Conservation (phyloP, 129 eudicot genomes). For the Silybum marianum region DNA sequence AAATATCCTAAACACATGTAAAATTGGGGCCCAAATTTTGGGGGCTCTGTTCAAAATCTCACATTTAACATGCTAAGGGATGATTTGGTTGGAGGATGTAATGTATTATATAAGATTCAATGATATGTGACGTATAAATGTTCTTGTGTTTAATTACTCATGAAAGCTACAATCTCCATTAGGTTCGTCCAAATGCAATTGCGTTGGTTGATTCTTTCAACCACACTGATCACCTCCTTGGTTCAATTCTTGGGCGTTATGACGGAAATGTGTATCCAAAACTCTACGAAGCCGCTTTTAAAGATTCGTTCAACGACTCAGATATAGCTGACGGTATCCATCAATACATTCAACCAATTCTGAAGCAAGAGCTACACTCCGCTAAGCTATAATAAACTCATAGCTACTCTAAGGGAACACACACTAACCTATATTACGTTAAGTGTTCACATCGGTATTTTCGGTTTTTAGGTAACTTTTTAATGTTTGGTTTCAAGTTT, state of each 20-base stretch:
- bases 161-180: not conserved
- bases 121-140: not conserved
- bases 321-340: constrained; percentile 78
- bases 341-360: constrained; percentile 71
- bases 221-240: constrained; percentile 88
- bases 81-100: not conserved
- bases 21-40: too few relatives aligned
- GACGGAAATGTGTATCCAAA: constrained; percentile 97
- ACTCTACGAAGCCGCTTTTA: constrained; percentile 94
- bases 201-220: constrained; percentile 84
- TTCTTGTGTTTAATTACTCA: not conserved
- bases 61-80: too few relatives aligned
- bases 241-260: constrained; percentile 89
- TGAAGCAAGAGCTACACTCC: constrained; percentile 65
- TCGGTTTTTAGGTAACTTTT: not conserved
- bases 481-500: not conserved
- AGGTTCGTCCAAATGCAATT: constrained; percentile 86
- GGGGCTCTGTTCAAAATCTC: too few relatives aligned
- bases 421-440: not conserved
- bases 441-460: not conserved
- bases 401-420: not conserved
- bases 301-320: constrained; percentile 83
- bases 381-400: constrained; percentile 51
- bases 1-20: too few relatives aligned
- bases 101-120: not conserved